These are phyloP conservation scores for Aspergillus nomiae DNA, from an alignment of 2,329 filamentous ascomycete species.

Conservation along the genomic window DNA sequence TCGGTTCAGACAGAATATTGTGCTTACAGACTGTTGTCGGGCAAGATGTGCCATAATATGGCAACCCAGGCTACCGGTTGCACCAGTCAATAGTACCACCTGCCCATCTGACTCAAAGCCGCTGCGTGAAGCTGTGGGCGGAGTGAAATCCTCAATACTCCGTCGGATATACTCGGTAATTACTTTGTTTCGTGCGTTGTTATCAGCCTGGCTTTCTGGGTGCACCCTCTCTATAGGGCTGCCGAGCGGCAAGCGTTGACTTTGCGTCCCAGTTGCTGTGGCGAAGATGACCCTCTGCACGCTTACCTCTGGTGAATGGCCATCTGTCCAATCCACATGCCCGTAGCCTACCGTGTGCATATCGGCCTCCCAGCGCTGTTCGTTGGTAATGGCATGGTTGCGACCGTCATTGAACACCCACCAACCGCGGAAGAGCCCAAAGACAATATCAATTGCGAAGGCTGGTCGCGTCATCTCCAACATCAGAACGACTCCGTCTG, in stretches of 20 bases:
- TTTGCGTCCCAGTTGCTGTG: slow-evolving; percentile 18
- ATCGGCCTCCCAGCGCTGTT: slow-evolving; percentile 27
- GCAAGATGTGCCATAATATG: slow-evolving; percentile 44
- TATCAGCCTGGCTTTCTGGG: background rate
- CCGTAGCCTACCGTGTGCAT: slow-evolving; percentile 33
- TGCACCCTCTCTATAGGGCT: background rate
- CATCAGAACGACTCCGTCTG: slow-evolving; percentile 35
- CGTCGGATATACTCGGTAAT: slow-evolving; percentile 27
- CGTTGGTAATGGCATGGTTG: slow-evolving; percentile 30
- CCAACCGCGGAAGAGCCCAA: slow-evolving; percentile 41
- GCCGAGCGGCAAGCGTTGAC: slow-evolving; percentile 8
- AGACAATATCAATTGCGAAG: slow-evolving; percentile 35
- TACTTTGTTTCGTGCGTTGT: slow-evolving; percentile 15
- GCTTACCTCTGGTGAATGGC: slow-evolving; percentile 25
- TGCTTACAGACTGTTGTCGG: slow-evolving; percentile 29
- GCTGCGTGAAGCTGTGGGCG: slow-evolving; percentile 1
- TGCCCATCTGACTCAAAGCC: background rate
- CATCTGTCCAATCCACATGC: slow-evolving; percentile 39
- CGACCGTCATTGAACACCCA: slow-evolving; percentile 44
- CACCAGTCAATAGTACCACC: slow-evolving; percentile 46
- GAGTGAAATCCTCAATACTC: slow-evolving; percentile 23
- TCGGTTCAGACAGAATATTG: slow-evolving; percentile 53
- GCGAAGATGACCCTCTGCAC: slow-evolving; percentile 30
- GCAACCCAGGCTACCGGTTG: slow-evolving; percentile 43
- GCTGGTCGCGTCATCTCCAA: slow-evolving; percentile 35